A percentile compares a stretch with the other conserved stretches of the same genome.
These are phyloP conservation scores for Fusarium sp. DNA, from an alignment of 2,329 filamentous ascomycete genomes.

Conservation along the genomic window DNA sequence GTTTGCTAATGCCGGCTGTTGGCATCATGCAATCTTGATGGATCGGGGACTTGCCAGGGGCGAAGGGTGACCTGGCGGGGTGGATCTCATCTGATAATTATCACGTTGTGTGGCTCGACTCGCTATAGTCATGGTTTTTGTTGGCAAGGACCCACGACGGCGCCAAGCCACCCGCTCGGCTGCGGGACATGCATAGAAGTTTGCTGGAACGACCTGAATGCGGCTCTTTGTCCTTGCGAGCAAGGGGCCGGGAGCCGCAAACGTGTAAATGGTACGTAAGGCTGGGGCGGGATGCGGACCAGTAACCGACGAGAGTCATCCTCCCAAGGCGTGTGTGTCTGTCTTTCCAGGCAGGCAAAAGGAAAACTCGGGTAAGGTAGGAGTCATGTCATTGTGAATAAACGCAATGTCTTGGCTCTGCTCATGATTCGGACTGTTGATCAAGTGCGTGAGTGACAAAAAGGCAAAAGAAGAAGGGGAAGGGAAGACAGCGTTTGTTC, in stretches of 20 bases:
- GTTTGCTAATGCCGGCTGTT: conserved; percentile 44
- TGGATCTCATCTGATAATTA: conserved; percentile 41
- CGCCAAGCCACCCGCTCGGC: conserved; percentile 34
- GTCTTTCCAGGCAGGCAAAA: not conserved
- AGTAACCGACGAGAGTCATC: not conserved
- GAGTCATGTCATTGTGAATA: not conserved
- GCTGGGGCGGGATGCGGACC: not conserved
- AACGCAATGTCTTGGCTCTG: not conserved
- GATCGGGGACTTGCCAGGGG: conserved; percentile 23
- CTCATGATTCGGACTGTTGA: not conserved
- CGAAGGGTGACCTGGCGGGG: conserved; percentile 7
- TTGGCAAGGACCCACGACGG: not conserved
- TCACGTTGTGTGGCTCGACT: conserved; percentile 35
- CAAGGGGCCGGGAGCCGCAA: not conserved
- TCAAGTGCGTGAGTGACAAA: not conserved
- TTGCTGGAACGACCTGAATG: conserved; percentile 36
- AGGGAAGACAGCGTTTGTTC: not conserved
- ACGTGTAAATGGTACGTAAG: not conserved
- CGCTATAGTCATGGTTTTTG: conserved; percentile 15
- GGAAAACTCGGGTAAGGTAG: not conserved
- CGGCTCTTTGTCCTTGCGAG: conserved; percentile 26
- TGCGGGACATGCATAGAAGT: conserved; percentile 31
- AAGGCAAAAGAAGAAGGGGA: not conserved
- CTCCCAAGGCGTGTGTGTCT: not conserved
- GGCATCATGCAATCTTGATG: conserved; percentile 38